A percentile compares a stretch with the other conserved stretches of the same genome.
phyloP scores from a whole-genome alignment of 2,329 filamentous ascomycete genomes.

The Clarireedia homoeocarpa region DNA sequence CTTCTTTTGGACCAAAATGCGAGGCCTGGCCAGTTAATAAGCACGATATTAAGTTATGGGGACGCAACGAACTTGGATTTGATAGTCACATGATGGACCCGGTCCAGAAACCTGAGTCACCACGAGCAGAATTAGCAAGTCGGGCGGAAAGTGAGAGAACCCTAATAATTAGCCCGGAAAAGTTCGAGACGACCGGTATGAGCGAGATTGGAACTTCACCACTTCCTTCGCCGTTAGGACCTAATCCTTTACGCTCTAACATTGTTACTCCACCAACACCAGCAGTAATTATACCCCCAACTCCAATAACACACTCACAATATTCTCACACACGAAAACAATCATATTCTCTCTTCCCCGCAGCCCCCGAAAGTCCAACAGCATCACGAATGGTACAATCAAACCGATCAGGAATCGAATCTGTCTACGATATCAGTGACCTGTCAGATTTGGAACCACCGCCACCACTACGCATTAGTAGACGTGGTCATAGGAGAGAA shows the following conservation, averaged over 20 bases:
- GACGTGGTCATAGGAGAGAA: constrained; percentile 36
- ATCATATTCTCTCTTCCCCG: constrained; percentile 27
- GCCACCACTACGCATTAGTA: constrained; percentile 14
- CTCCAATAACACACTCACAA: not conserved
- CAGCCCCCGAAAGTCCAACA: constrained; percentile 11
- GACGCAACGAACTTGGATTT: constrained; percentile 32
- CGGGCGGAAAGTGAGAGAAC: constrained; percentile 18
- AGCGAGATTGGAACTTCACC: constrained; percentile 15
- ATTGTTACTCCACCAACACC: constrained; percentile 1
- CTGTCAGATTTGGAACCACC: constrained; percentile 18
- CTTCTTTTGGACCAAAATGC: constrained; percentile 41
- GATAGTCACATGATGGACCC: constrained; percentile 23
- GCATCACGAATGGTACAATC: not conserved
- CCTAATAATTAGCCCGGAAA: constrained; percentile 19
- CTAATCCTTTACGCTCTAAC: constrained; percentile 9
- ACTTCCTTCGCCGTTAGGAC: constrained; percentile 10
- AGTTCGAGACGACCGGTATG: constrained; percentile 18
- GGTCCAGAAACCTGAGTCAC: constrained; percentile 18
- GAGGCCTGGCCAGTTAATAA: constrained; percentile 41
- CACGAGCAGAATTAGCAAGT: constrained; percentile 10
- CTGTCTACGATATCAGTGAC: constrained; percentile 26
- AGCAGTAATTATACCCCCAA: not conserved
- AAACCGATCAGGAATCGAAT: constrained; percentile 10
- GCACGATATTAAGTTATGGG: constrained; percentile 41
- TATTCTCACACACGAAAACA: constrained; percentile 17